Conservation (phyloP, 2,329 filamentous ascomycete genomes). For the Colletotrichum viniferum region DNA sequence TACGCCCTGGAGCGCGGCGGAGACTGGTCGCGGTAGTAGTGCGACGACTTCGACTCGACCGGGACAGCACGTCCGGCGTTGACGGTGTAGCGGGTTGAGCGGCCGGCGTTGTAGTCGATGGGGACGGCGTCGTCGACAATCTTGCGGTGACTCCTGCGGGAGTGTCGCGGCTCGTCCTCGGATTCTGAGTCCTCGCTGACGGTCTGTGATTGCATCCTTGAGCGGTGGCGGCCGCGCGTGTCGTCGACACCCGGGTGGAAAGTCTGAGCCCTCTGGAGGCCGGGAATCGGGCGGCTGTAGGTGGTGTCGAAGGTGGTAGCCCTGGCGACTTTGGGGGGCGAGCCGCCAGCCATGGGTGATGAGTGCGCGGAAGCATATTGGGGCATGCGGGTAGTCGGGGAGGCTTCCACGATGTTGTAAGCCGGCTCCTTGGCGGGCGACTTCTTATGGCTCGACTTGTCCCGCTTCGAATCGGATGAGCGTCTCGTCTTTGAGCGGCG, state of each 20-base stretch:
- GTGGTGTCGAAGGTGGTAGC: constrained; percentile 37
- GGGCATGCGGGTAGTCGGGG: constrained; percentile 32
- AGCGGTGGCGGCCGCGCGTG: constrained; percentile 40
- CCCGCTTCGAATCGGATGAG: constrained; percentile 21
- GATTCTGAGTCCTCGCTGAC: constrained; percentile 36
- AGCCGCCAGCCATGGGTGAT: constrained; percentile 26
- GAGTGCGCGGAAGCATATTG: constrained; percentile 30
- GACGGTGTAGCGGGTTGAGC: constrained; percentile 11
- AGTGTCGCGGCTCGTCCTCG: constrained; percentile 33
- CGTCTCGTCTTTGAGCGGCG: constrained; percentile 23
- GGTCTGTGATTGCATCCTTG: constrained; percentile 38
- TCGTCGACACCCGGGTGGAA: constrained; percentile 30
- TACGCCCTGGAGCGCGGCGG: constrained; percentile 3
- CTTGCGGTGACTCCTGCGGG: constrained; percentile 37
- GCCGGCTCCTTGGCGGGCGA: constrained; percentile 13
- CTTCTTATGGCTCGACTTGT: constrained; percentile 23
- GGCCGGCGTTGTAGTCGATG: neutral
- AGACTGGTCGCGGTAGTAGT: constrained; percentile 26
- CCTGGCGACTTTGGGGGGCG: constrained; percentile 37
- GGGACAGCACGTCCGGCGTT: constrained; percentile 30
- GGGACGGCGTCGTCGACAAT: constrained; percentile 34
- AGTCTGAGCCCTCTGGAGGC: constrained; percentile 33
- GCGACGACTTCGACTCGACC: constrained; percentile 21
- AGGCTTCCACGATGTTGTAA: constrained; percentile 27
- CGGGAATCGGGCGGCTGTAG: constrained; percentile 32